A percentile compares a stretch with the other conserved stretches of the same genome.
These are phyloP conservation scores for Chalciporus sp. DNA, from an alignment of 1,284 basidiomycete species.

Conservation along the genomic window DNA sequence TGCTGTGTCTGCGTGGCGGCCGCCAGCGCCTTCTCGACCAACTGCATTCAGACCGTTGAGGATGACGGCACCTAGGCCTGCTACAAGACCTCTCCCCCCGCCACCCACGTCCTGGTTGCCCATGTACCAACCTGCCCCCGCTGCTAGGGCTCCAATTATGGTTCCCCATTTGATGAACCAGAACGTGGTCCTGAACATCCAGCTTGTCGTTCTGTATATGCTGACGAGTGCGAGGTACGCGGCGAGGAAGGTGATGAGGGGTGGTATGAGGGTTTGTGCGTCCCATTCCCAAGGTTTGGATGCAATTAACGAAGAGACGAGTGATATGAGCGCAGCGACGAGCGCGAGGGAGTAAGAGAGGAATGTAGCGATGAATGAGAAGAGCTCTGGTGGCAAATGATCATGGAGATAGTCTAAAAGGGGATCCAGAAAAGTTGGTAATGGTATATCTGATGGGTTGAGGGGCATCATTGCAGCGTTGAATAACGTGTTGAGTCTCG, in stretches of 20 bases:
- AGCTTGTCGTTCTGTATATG: constrained; percentile 73
- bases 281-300: constrained; percentile 63
- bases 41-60: constrained; percentile 48
- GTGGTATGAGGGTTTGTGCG: constrained; percentile 66
- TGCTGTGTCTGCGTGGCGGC: constrained; percentile 30
- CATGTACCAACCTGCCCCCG: constrained; percentile 54
- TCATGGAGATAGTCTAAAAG: constrained; percentile 57
- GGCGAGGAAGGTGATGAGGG: constrained; percentile 67
- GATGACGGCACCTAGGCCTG: constrained; percentile 44
- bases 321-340: constrained; percentile 47
- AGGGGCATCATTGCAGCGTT: constrained; percentile 16
- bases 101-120: constrained; percentile 40
- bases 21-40: constrained; percentile 34
- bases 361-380: constrained; percentile 50
- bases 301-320: constrained; percentile 49
- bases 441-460: constrained; percentile 25
- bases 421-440: constrained; percentile 47
- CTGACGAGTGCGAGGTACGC: constrained; percentile 74
- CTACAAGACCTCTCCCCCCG: constrained; percentile 39
- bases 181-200: constrained; percentile 65
- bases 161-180: constrained; percentile 77
- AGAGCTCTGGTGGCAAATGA: constrained; percentile 56
- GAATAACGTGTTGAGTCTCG: no score
- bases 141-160: constrained; percentile 54
- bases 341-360: constrained; percentile 57